Conservation (phyloP, 2,329 filamentous ascomycete species). For the Cryoendolithus antarcticus region DNA sequence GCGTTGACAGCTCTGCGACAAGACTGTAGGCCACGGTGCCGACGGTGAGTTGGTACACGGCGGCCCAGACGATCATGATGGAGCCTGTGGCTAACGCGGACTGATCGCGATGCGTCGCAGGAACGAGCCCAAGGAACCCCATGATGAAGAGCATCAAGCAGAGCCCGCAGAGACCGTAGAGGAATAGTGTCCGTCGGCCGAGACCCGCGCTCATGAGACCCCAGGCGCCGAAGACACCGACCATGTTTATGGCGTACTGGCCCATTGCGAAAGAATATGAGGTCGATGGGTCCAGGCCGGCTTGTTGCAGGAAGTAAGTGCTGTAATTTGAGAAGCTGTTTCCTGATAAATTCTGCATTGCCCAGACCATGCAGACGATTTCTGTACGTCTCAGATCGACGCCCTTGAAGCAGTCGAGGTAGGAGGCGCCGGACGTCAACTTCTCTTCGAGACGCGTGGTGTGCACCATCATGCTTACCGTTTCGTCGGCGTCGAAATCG, state of each 20-base stretch:
- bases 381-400: constrained; percentile 67
- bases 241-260: constrained; percentile 57
- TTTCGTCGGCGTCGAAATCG: constrained; percentile 70
- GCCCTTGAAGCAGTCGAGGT: constrained; percentile 74
- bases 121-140: constrained; percentile 69
- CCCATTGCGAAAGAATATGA: constrained; percentile 40
- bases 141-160: constrained; percentile 69
- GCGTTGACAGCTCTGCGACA: constrained; percentile 71
- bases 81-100: constrained; percentile 64
- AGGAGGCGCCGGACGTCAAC: constrained; percentile 61
- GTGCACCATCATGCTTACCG: constrained; percentile 83
- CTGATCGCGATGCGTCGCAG: constrained; percentile 43
- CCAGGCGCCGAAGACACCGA: constrained; percentile 72
- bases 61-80: constrained; percentile 73
- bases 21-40: constrained; percentile 85
- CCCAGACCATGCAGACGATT: constrained; percentile 46
- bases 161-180: constrained; percentile 62
- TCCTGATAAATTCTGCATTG: constrained; percentile 36
- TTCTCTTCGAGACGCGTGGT: constrained; percentile 70
- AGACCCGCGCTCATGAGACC: constrained; percentile 62
- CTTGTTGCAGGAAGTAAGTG: constrained; percentile 38
- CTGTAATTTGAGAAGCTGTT: constrained; percentile 36
- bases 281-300: constrained; percentile 30
- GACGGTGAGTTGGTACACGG: constrained; percentile 76
- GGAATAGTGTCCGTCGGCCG: constrained; percentile 63